Evolutionary conservation across 441 rosid genomes (phyloP), one percentile per base, ranked within the genome.

Genomic region (Hypseocharis bilobata): DNA sequence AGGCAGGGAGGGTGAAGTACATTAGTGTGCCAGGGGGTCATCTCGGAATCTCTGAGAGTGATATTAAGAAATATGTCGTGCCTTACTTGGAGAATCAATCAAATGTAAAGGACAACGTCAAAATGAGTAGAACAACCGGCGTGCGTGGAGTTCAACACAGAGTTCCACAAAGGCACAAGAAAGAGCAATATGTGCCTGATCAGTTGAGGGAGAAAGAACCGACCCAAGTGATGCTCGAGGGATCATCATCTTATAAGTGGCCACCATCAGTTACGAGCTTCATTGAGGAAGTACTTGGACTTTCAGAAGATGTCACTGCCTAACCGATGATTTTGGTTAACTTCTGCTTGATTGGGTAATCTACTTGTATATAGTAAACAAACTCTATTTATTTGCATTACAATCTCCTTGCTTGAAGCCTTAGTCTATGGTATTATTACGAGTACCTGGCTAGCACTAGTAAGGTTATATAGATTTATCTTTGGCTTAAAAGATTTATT

Each of bases 21-120:
- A 60, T 88, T 17, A 84, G 73, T 42, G 86, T 84, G 0, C 30
- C 87, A 2, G 88, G 91, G 8, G 81, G 81, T 38, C 91, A 84
- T 78, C 87, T 86, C 0, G 81, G 80, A 51, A 86, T 88, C 66
- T 84, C 95, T 29, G 57, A 0, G 29, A 38, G 47, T 19, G 87
- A 86, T 66, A 71, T 86, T 77, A 74, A 74, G 64, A 81, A 62
- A 71, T 49, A 79, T 47, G 78, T 88, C 19, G 83, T 78, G 49
- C 91, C 95, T 42, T 86, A 74, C 74, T 73, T 86, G 77, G 70
- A 70, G 70, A 74, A 74, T 45, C 62, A 29, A 51, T 45, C 74
- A 52, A 30, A 63, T 20, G 44, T 10, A 32, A 63, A 17, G 13
- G 30, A 45, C 19, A 62, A 47, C 52, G 3, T 38, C 1, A 29